phyloP scores from a whole-genome alignment of 208 protist genomes.

The Trypanosoma platydactyli region DNA sequence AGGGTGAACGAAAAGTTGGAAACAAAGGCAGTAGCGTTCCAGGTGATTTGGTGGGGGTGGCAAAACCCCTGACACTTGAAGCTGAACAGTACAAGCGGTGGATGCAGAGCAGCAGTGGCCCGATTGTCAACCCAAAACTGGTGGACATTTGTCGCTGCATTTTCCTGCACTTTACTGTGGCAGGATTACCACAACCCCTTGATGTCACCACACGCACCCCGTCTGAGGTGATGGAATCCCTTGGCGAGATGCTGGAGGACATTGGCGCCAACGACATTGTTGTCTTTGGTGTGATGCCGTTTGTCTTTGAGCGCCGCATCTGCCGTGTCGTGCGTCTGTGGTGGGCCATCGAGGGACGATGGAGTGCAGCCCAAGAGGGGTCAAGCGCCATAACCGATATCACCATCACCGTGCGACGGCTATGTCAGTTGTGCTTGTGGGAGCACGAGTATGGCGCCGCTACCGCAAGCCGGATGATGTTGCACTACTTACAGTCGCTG shows the following conservation, averaged over 20 bases:
- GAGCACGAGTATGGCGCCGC: conserved; percentile 55
- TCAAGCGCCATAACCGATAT: no score
- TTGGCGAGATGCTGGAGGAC: neutral
- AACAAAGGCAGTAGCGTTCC: neutral
- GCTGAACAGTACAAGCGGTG: conserved; percentile 14
- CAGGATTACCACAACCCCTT: conserved; percentile 10
- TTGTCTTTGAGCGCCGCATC: conserved; percentile 37
- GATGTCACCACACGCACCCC: conserved; percentile 16
- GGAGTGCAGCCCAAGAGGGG: neutral
- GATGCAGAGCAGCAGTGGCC: conserved; percentile 8
- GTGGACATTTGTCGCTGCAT: conserved; percentile 24
- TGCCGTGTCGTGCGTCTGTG: conserved; percentile 26
- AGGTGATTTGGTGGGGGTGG: no score
- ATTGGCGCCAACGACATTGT: conserved; percentile 15
- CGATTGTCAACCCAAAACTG: conserved; percentile 8
- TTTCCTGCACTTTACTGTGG: conserved; percentile 15
- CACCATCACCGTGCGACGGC: conserved; percentile 35
- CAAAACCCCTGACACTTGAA: no score
- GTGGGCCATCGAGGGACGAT: conserved; percentile 25
- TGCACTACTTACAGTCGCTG: conserved; percentile 39
- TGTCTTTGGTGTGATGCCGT: conserved; percentile 16
- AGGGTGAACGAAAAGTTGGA: neutral
- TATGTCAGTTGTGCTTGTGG: conserved; percentile 47
- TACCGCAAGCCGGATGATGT: conserved; percentile 49
- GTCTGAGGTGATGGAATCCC: conserved; percentile 22